phyloP scores from a whole-genome alignment of 805 yeast genomes.

The Wickerhamomyces xylosicus region DNA sequence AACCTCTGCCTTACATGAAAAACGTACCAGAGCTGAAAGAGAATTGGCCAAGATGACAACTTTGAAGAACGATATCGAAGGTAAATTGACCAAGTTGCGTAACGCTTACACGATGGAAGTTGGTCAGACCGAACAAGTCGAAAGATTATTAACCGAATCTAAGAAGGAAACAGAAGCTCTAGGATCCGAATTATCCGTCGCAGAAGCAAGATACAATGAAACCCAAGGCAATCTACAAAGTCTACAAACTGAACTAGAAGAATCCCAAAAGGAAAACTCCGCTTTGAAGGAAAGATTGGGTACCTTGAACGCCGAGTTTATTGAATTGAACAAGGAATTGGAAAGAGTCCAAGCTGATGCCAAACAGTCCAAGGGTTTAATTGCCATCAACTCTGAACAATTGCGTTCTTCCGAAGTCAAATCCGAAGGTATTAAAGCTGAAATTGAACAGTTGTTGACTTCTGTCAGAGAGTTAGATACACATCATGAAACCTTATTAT shows the following conservation, averaged over 20 bases:
- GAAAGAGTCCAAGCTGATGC: slow-evolving; percentile 42
- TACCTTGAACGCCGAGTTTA: slow-evolving; percentile 53
- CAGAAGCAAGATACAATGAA: slow-evolving; percentile 71
- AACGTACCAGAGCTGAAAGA: slow-evolving; percentile 63
- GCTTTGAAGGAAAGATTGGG: slow-evolving; percentile 61
- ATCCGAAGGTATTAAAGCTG: slow-evolving; percentile 31
- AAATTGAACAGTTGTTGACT: slow-evolving; percentile 23
- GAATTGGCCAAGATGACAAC: slow-evolving; percentile 63
- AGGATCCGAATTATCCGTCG: slow-evolving; percentile 59
- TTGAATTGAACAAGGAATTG: slow-evolving; percentile 45
- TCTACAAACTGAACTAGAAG: slow-evolving; percentile 49
- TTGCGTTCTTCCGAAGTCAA: slow-evolving; percentile 51
- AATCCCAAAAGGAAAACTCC: slow-evolving; percentile 58
- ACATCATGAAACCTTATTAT: slow-evolving; percentile 27
- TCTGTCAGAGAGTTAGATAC: slow-evolving; percentile 26
- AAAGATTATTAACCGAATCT: slow-evolving; percentile 46
- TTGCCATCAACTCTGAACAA: slow-evolving; percentile 61
- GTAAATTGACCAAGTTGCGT: slow-evolving; percentile 57
- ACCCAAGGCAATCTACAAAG: slow-evolving; percentile 55
- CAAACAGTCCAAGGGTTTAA: slow-evolving; percentile 51
- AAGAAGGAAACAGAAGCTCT: slow-evolving; percentile 59
- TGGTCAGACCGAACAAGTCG: slow-evolving; percentile 63
- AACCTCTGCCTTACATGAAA: slow-evolving; percentile 58
- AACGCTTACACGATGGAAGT: slow-evolving; percentile 72
- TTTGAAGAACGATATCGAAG: slow-evolving; percentile 61